Percentiles rank a stretch among this genome's conserved stretches.
Conservation (phyloP, 495 filamentous ascomycete species). For the Hyaloscypha bicolor region DNA sequence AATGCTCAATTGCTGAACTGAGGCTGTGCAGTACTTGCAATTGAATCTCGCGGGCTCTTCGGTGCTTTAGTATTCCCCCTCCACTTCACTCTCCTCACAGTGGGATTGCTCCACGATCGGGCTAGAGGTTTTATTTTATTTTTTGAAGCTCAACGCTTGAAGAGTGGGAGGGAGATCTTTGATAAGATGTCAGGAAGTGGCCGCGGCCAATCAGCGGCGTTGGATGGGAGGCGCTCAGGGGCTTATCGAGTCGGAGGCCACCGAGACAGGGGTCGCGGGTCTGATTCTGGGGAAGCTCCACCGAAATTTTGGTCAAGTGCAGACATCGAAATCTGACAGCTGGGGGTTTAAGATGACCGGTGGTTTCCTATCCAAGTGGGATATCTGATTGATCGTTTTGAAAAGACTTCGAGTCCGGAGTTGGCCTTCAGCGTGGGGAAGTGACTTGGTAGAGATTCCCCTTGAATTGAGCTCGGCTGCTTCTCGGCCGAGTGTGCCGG, state of each 20-base stretch:
- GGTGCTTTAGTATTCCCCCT: constrained; percentile 9
- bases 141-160: not conserved
- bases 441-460: not conserved
- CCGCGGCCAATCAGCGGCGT: constrained; percentile 17
- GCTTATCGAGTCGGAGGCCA: constrained; percentile 28
- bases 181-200: constrained; percentile 27
- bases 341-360: constrained; percentile 15
- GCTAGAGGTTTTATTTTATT: not conserved
- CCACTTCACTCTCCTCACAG: not conserved
- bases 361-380: constrained; percentile 20
- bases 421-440: constrained; percentile 6
- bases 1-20: not conserved
- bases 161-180: constrained; percentile 17
- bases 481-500: too few relatives aligned
- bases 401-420: not conserved
- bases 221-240: not conserved
- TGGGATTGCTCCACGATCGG: not conserved
- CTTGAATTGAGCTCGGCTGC: not conserved
- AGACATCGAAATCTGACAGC: not conserved
- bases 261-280: constrained; percentile 11
- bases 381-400: not conserved
- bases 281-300: constrained; percentile 25
- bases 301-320: not conserved
- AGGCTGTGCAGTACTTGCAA: not conserved
- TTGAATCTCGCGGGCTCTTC: constrained; percentile 3